These are phyloP conservation scores for Fomitopsis betulina DNA, from an alignment of 1,284 basidiomycete genomes.

Conservation along the genomic window DNA sequence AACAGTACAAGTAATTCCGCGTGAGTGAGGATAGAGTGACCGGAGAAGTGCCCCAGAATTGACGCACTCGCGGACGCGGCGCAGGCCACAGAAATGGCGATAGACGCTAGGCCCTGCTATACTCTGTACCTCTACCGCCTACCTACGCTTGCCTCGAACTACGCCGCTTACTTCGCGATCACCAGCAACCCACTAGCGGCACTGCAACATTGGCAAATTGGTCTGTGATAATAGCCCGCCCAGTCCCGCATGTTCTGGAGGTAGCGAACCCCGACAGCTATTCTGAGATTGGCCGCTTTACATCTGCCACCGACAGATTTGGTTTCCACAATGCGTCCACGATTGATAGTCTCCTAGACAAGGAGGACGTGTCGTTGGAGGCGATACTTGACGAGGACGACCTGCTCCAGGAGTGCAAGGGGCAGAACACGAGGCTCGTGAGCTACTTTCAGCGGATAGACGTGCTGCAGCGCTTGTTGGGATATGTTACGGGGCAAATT, in stretches of 20 bases:
- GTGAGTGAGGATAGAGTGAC: neutral
- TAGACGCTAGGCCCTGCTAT: neutral
- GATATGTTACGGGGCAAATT: slow-evolving; percentile 83
- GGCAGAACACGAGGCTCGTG: slow-evolving; percentile 85
- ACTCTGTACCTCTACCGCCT: neutral
- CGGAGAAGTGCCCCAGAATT: neutral
- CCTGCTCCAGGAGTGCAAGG: slow-evolving; percentile 92
- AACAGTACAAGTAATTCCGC: neutral
- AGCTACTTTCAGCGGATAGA: slow-evolving; percentile 81
- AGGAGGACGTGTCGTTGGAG: slow-evolving; percentile 82
- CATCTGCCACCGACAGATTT: slow-evolving; percentile 49
- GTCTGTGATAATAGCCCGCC: neutral
- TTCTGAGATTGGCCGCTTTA: slow-evolving; percentile 16
- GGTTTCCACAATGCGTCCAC: slow-evolving; percentile 80
- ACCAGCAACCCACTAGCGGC: neutral
- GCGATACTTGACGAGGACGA: slow-evolving; percentile 94
- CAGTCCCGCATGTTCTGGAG: slow-evolving; percentile 29
- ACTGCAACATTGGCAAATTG: neutral
- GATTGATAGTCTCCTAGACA: slow-evolving; percentile 80
- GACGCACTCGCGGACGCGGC: slow-evolving; percentile 1
- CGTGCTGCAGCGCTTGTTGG: slow-evolving; percentile 75
- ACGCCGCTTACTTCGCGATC: neutral
- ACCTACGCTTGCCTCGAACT: neutral
- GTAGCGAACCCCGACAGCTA: slow-evolving; percentile 17
- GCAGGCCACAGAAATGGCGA: slow-evolving; percentile 1